A percentile compares a stretch with the other conserved stretches of the same genome.
Conservation (phyloP, 129 eudicot genomes). For the Calendula officinalis region DNA sequence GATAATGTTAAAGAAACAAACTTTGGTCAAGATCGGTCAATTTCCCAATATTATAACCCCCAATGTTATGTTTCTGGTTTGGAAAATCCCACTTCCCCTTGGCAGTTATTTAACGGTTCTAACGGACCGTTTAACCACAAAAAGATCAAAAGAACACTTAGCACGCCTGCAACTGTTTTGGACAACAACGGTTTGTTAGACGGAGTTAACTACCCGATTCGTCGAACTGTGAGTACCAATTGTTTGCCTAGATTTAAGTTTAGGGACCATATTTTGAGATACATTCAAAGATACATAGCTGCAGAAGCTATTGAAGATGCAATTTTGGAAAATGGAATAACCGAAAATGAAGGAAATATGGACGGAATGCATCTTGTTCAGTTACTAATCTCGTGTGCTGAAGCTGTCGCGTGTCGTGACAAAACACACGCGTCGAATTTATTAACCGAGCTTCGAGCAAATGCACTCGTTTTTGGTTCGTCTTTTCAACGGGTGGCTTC, state of each 20-base stretch:
- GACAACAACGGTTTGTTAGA: slow-evolving; percentile 27
- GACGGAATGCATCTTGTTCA: slow-evolving; percentile 52
- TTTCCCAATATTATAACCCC: slow-evolving; percentile 17
- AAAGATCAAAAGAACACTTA: slow-evolving; percentile 47
- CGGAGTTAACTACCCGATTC: slow-evolving; percentile 25
- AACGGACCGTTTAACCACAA: slow-evolving; percentile 33
- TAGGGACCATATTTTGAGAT: slow-evolving; percentile 42
- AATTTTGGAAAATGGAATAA: slow-evolving; percentile 17
- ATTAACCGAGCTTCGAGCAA: slow-evolving; percentile 39
- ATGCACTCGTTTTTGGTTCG: slow-evolving; percentile 45
- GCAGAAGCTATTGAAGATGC: slow-evolving; percentile 41
- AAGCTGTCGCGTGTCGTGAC: slow-evolving; percentile 62
- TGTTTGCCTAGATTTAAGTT: slow-evolving; percentile 34
- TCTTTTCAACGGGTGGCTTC: slow-evolving; percentile 56
- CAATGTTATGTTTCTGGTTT: slow-evolving; percentile 27
- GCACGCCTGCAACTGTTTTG: slow-evolving; percentile 35
- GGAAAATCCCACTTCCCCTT: slow-evolving; percentile 33
- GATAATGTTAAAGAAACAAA: slow-evolving; percentile 21
- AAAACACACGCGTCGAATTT: slow-evolving; percentile 43
- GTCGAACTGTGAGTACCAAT: slow-evolving; percentile 28
- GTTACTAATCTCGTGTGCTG: slow-evolving; percentile 47
- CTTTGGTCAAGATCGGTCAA: slow-evolving; percentile 26
- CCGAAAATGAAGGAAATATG: slow-evolving; percentile 33
- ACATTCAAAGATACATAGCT: slow-evolving; percentile 43
- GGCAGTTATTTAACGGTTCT: slow-evolving; percentile 29